Evolutionary conservation across 1,284 basidiomycete genomes (phyloP).

Genomic region (Cryptococcus floricola): DNA sequence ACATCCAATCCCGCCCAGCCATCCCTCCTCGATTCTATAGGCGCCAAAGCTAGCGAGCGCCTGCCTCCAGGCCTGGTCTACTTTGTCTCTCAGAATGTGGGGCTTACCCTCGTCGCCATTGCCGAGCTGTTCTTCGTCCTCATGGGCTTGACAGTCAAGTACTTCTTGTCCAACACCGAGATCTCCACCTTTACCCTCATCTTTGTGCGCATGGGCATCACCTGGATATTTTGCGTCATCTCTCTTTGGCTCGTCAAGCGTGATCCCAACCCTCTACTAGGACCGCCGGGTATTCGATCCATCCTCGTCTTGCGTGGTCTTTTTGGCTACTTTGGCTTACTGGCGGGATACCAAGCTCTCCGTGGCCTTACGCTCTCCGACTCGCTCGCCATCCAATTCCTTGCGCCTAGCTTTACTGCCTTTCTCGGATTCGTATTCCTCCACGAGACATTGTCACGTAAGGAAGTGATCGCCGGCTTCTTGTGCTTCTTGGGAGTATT

Average conservation of each 20-base stretch:
- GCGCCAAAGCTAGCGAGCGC: not conserved
- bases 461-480: constrained; percentile 63
- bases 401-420: constrained; percentile 65
- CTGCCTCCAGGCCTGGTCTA: constrained; percentile 6
- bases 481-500: constrained; percentile 61
- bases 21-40: not conserved
- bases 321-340: constrained; percentile 53
- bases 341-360: constrained; percentile 61
- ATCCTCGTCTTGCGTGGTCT: constrained; percentile 61
- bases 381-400: constrained; percentile 69
- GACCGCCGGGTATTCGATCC: constrained; percentile 63
- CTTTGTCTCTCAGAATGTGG: constrained; percentile 54
- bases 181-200: constrained; percentile 40
- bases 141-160: constrained; percentile 54
- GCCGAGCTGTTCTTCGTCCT: constrained; percentile 62
- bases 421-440: constrained; percentile 66
- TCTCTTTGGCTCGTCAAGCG: constrained; percentile 53
- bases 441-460: constrained; percentile 59
- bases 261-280: constrained; percentile 63
- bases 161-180: constrained; percentile 34
- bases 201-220: constrained; percentile 48
- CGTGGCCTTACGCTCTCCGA: constrained; percentile 68
- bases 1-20: not conserved
- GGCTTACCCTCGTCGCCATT: constrained; percentile 59
- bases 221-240: constrained; percentile 52